Base-by-base conservation (phyloP, 2,329 filamentous ascomycete genomes). In the Emericellopsis atlantica region DNA sequence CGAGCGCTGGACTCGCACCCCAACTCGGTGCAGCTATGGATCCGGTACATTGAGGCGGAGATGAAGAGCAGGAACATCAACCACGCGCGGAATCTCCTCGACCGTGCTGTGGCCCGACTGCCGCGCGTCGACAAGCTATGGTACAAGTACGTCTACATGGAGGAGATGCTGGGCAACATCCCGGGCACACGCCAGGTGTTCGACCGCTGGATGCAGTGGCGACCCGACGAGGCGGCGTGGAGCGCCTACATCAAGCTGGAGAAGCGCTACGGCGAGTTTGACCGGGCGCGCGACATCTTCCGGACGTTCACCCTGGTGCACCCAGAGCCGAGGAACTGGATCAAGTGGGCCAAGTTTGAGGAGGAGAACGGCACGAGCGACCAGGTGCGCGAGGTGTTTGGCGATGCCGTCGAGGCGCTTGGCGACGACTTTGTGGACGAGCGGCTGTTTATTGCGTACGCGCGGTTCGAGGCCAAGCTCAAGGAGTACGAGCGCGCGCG, bases 141-240 rank as follows among this genome's bases (percentile, higher is more conserved):
- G 92, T 98, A 95, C 69, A 96, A 96, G 60, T 98, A 95, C 68
- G 87, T 94, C 22, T 95, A 94, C 59, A 93, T 95, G 83, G 90
- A 96, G 66, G 92, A 98, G 72, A 96, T 90, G 64, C 73, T 98
- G 41, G 88, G 88, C 6, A 95, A 98, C 54, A 81, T 98, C 38
- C 79, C 89, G 4, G 92, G 90, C 31, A 93, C 88, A 3, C 72
- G 92, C 44, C 86, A 95, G 52, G 86, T 96, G 0, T 98, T 96
- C 57, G 92, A 98, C 65, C 74, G 92, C 36, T 98, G 92, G 92
- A 90, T 98, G 83, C 81, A 84, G 46, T 98, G 92, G 92, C 87
- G 95, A 58, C 92, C 92, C 0, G 88, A 95, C 50, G 90, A 96
- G 72, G 81, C 84, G 35, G 92, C 90, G 1, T 98, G 92, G 92